Evolutionary conservation across 371 early-diverging fungal species (phyloP).

Genomic region (Smittium culicis): DNA sequence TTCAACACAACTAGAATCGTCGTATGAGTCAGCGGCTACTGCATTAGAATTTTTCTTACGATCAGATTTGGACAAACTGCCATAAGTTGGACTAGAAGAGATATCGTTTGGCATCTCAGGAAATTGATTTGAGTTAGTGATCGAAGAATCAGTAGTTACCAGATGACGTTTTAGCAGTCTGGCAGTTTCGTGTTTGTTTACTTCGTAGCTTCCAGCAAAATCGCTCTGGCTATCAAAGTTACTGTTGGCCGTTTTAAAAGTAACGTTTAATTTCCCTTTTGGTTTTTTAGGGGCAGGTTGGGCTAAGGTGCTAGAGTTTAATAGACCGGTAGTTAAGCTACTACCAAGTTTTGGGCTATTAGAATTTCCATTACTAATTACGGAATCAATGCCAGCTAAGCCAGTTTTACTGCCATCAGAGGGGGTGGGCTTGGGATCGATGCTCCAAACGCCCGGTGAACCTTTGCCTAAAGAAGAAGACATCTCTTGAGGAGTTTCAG

Average conservation of each 20-base stretch:
- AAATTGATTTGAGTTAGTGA: not conserved
- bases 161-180: constrained; percentile 7
- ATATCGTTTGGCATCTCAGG: not conserved
- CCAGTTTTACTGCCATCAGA: not conserved
- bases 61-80: not conserved
- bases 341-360: not conserved
- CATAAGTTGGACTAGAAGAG: not conserved
- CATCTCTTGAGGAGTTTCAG: not conserved
- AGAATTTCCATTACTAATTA: not conserved
- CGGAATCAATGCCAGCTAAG: not conserved
- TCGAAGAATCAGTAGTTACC: not conserved
- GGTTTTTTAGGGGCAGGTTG: not conserved
- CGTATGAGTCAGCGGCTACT: not conserved
- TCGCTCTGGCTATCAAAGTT: constrained; percentile 9
- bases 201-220: constrained; percentile 5
- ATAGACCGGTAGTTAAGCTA: not conserved
- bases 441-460: too few relatives aligned
- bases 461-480: not conserved
- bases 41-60: not conserved
- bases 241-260: not conserved
- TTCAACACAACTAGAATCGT: not conserved
- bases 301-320: not conserved
- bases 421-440: not conserved
- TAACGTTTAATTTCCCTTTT: constrained; percentile 1
- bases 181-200: not conserved